Conservation (phyloP, 139 green algal genomes). For the Asterochloris sp. region DNA sequence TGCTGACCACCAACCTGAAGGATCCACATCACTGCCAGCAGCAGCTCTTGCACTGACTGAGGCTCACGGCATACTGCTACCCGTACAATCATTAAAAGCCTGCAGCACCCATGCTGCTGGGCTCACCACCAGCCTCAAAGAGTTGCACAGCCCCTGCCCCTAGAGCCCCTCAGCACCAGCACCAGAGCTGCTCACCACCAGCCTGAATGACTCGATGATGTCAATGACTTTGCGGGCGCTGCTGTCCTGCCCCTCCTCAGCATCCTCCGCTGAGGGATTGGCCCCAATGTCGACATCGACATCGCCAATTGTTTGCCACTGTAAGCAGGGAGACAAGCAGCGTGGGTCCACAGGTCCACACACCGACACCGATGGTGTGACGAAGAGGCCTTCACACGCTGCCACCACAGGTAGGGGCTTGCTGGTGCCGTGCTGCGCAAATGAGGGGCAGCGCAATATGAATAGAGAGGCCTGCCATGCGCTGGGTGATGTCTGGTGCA, state of each 20-base stretch:
- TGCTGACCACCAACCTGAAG: too few species aligned
- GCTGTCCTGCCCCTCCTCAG: constrained; percentile 45
- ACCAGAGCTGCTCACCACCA: constrained; percentile 26
- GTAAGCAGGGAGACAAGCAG: not conserved
- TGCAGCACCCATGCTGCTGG: not conserved
- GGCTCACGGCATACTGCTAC: too few species aligned
- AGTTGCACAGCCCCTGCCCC: not conserved
- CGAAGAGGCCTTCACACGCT: not conserved
- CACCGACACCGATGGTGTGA: not conserved
- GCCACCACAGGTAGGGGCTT: too few species aligned
- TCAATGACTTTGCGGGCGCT: constrained; percentile 45
- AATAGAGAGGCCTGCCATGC: too few species aligned
- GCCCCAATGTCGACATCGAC: constrained; percentile 59
- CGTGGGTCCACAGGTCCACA: not conserved
- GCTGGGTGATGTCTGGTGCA: too few species aligned
- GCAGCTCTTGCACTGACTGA: too few species aligned
- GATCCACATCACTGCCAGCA: too few species aligned
- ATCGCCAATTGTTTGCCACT: constrained; percentile 49
- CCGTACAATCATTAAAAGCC: too few species aligned
- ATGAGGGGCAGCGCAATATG: too few species aligned
- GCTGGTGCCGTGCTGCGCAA: too few species aligned
- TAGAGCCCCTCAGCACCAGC: not conserved
- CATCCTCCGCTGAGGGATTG: constrained; percentile 58
- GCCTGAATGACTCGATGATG: constrained; percentile 54
- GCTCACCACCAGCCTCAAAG: not conserved